Evolutionary conservation across 1,139 yeast species (phyloP).

Genomic region (Casaregolazyma suthepensis): DNA sequence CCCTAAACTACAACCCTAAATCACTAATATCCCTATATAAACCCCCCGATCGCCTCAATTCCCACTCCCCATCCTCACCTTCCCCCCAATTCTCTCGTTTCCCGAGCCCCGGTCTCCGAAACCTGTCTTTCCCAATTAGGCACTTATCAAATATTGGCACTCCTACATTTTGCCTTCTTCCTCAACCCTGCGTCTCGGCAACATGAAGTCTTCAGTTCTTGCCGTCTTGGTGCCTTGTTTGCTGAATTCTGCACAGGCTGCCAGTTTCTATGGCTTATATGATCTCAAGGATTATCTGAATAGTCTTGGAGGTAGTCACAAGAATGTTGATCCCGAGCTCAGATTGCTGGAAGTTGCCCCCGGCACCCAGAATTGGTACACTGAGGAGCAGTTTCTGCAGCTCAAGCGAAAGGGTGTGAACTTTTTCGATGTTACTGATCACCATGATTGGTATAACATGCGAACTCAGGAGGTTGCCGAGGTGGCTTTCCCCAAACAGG

Average conservation of each 20-base stretch:
- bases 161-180: background rate
- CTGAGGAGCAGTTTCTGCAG: conserved; percentile 52
- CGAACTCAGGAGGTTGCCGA: conserved; percentile 2
- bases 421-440: conserved; percentile 67
- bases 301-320: background rate
- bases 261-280: conserved; percentile 4
- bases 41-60: background rate
- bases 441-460: conserved; percentile 24
- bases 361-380: conserved; percentile 38
- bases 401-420: conserved; percentile 49
- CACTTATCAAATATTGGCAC: background rate
- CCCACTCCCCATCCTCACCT: background rate
- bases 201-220: conserved; percentile 1
- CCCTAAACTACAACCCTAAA: background rate
- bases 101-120: background rate
- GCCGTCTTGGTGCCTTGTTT: background rate
- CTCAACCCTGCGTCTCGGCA: background rate
- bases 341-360: conserved; percentile 31
- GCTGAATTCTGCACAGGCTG: background rate
- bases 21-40: background rate
- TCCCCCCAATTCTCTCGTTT: background rate
- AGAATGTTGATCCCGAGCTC: conserved; percentile 6
- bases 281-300: conserved; percentile 1
- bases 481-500: conserved; percentile 44
- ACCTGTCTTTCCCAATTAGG: background rate